phyloP scores from a whole-genome alignment of 1,139 yeast genomes.

The Suhomyces wounanorum region DNA sequence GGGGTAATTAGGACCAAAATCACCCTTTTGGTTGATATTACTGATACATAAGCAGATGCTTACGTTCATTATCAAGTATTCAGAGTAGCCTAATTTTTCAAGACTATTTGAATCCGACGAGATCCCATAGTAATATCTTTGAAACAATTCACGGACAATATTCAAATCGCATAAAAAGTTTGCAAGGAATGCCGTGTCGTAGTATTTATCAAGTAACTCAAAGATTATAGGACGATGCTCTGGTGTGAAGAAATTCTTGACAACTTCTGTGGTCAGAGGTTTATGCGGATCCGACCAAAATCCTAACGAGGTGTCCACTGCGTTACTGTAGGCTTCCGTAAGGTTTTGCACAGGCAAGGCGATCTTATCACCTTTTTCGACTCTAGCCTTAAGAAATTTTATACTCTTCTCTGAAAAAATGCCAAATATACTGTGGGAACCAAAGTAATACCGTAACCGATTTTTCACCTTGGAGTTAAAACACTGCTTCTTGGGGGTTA shows the following conservation, averaged over 20 bases:
- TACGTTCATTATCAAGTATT: conserved; percentile 21
- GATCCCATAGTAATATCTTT: conserved; percentile 13
- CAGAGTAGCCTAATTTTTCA: conserved; percentile 18
- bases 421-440: conserved; percentile 14
- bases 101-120: conserved; percentile 6
- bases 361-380: conserved; percentile 4
- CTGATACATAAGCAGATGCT: conserved; percentile 18
- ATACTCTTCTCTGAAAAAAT: conserved; percentile 14
- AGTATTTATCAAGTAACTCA: conserved; percentile 14
- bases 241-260: conserved; percentile 5
- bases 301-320: conserved; percentile 9
- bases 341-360: conserved; percentile 13
- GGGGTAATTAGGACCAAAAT: conserved; percentile 8
- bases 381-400: conserved; percentile 9
- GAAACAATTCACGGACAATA: conserved; percentile 11
- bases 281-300: conserved; percentile 9
- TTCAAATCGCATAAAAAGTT: conserved; percentile 10
- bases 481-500: conserved; percentile 4
- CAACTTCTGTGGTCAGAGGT: not conserved
- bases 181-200: conserved; percentile 8
- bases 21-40: not conserved
- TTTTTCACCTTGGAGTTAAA: not conserved
- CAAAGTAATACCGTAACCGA: conserved; percentile 10
- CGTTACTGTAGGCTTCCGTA: conserved; percentile 10
- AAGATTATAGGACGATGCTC: conserved; percentile 10